Conservation (phyloP, 768 basidiomycete species). For the Saitozyma sp. region DNA sequence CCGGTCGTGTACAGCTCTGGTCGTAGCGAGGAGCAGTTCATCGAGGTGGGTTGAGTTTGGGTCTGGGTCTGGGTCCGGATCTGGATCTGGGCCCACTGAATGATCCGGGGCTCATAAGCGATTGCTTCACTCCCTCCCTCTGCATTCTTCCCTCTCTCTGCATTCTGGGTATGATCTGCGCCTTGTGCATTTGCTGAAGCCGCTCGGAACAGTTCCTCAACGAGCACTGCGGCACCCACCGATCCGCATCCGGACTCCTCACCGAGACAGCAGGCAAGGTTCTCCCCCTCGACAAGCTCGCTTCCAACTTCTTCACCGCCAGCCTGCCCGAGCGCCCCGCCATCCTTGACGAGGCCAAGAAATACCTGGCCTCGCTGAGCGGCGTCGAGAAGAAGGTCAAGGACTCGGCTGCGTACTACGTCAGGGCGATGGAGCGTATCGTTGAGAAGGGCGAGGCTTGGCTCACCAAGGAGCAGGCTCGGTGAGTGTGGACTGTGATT, state of each 20-base stretch:
- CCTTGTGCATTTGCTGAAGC: conserved; percentile 4
- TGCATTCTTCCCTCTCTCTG: neutral
- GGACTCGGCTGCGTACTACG: conserved; percentile 66
- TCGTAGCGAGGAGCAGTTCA: conserved; percentile 57
- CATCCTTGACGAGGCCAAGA: conserved; percentile 67
- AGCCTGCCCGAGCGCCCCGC: conserved; percentile 60
- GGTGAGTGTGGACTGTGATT: conserved; percentile 57
- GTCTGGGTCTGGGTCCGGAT: neutral
- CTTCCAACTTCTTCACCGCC: conserved; percentile 70
- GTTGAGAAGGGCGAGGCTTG: conserved; percentile 69
- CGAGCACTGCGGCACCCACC: conserved; percentile 71
- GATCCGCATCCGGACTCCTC: conserved; percentile 78
- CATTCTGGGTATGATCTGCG: neutral
- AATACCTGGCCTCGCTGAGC: conserved; percentile 31
- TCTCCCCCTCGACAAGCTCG: conserved; percentile 72
- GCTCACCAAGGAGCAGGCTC: conserved; percentile 77
- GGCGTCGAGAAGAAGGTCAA: conserved; percentile 52
- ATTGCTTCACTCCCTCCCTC: too few species aligned
- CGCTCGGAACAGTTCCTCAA: conserved; percentile 42
- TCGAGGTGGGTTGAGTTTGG: conserved; percentile 34
- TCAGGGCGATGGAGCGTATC: conserved; percentile 88
- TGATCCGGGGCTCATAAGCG: too few species aligned
- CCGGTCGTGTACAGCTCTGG: conserved; percentile 68
- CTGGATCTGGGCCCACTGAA: too few species aligned
- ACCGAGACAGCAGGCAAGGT: conserved; percentile 75